These are phyloP conservation scores for Nephelium lappaceum DNA, from an alignment of 345 rosid species.

Conservation along the genomic window DNA sequence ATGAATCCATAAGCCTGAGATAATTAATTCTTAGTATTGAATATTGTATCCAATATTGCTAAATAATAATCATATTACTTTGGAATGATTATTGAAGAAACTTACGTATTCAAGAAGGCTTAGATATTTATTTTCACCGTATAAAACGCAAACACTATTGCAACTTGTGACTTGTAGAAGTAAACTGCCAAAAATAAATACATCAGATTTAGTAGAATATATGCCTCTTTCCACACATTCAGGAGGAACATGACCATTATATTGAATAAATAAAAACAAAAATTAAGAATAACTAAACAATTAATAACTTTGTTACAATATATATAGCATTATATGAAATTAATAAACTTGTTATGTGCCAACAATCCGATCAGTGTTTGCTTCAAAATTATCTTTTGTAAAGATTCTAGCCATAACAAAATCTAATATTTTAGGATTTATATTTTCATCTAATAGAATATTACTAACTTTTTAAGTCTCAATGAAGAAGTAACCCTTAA, in stretches of 20 bases:
- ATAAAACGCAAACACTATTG: not conserved
- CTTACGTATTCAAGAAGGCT: slow-evolving; percentile 4
- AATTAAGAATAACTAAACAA: not conserved
- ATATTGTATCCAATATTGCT: not conserved
- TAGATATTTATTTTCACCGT: not conserved
- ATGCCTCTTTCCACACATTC: slow-evolving; percentile 21
- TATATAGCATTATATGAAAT: not conserved
- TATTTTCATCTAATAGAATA: too few relatives aligned
- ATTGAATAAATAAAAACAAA: not conserved
- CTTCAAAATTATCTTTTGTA: too few relatives aligned
- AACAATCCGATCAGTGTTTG: slow-evolving; percentile 31
- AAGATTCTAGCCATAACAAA: too few relatives aligned
- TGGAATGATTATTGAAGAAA: not conserved
- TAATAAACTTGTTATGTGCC: slow-evolving; percentile 41
- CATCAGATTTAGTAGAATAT: slow-evolving; percentile 27
- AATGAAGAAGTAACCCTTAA: slow-evolving; percentile 32
- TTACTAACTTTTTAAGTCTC: too few relatives aligned
- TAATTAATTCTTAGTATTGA: too few relatives aligned
- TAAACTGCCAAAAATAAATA: slow-evolving; percentile 23
- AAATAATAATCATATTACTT: not conserved
- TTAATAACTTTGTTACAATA: not conserved
- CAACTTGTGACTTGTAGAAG: slow-evolving; percentile 20
- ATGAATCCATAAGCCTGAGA: slow-evolving; percentile 29
- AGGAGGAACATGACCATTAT: slow-evolving; percentile 22
- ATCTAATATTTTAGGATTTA: too few relatives aligned